Conservation (phyloP, 1,139 yeast genomes). For the Pneumocystis canis region DNA sequence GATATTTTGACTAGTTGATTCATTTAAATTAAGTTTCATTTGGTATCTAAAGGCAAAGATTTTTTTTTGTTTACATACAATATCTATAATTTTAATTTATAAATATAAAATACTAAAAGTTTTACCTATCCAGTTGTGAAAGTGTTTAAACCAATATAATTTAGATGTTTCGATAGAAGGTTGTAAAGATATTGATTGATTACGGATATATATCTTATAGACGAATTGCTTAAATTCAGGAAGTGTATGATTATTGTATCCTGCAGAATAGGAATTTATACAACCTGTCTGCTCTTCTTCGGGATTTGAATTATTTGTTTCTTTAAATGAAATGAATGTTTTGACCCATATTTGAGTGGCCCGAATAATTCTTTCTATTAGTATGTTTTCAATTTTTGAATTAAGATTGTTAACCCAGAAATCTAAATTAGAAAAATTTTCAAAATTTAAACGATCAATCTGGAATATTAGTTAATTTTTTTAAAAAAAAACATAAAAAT, state of each 20-base stretch:
- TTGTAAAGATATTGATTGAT: constrained; percentile 31
- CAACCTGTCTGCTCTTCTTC: constrained; percentile 12
- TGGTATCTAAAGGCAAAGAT: constrained; percentile 25
- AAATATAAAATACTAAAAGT: neutral
- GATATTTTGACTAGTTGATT: neutral
- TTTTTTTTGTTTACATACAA: constrained; percentile 19
- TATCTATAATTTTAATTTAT: neutral
- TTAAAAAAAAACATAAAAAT: constrained; percentile 6
- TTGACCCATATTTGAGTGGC: constrained; percentile 21
- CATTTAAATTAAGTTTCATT: constrained; percentile 14
- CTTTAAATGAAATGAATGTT: constrained; percentile 12
- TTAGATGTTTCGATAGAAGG: constrained; percentile 32
- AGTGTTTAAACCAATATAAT: constrained; percentile 20
- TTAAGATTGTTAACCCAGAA: constrained; percentile 32
- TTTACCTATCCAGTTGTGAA: constrained; percentile 22
- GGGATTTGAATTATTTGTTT: constrained; percentile 7
- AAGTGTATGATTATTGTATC: neutral
- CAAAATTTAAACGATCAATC: constrained; percentile 31
- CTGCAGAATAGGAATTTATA: constrained; percentile 3
- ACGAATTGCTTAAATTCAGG: neutral
- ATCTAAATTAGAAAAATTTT: constrained; percentile 30
- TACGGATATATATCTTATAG: constrained; percentile 32
- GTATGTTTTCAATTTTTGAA: constrained; percentile 25
- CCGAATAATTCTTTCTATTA: constrained; percentile 26
- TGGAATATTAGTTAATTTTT: constrained; percentile 13